phyloP scores from a whole-genome alignment of 352 stramenopile genomes.

The Phytophthora boehmeriae region DNA sequence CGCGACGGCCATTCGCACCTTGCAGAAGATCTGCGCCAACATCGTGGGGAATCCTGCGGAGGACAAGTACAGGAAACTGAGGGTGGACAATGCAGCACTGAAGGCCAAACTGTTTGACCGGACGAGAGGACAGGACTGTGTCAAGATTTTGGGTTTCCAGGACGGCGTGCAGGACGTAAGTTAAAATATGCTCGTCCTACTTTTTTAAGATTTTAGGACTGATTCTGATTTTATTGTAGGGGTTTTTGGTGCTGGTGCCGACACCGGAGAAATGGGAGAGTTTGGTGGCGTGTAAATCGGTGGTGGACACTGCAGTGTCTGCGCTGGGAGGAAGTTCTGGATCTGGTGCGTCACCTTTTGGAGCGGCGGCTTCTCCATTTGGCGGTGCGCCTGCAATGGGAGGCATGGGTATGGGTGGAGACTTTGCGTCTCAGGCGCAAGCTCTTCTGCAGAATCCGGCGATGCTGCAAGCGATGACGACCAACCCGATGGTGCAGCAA shows the following conservation, averaged over 20 bases:
- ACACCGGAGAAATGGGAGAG: conserved; percentile 80
- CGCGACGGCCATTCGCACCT: conserved; percentile 56
- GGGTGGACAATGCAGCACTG: conserved; percentile 70
- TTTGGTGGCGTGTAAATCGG: conserved; percentile 62
- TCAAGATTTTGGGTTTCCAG: conserved; percentile 74
- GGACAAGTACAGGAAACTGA: conserved; percentile 81
- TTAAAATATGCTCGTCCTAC: neutral
- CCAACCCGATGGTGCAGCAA: conserved; percentile 80
- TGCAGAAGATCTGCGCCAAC: conserved; percentile 87
- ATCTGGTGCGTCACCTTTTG: neutral
- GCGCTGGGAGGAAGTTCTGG: conserved; percentile 12
- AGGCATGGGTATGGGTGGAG: conserved; percentile 22
- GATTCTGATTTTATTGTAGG: conserved; percentile 33
- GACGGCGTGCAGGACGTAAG: conserved; percentile 68
- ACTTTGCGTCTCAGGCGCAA: conserved; percentile 66
- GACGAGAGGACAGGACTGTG: conserved; percentile 57
- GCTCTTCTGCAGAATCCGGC: conserved; percentile 79
- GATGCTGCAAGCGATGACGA: conserved; percentile 71
- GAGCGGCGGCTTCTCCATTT: conserved; percentile 13
- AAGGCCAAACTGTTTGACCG: conserved; percentile 68
- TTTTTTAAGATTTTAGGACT: neutral
- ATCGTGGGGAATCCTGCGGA: conserved; percentile 74
- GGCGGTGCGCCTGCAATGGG: conserved; percentile 22
- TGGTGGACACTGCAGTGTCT: conserved; percentile 57
- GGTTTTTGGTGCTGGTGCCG: conserved; percentile 69